Percentiles rank a stretch among this genome's conserved stretches.
These are phyloP conservation scores for Sporothrix curviconia DNA, from an alignment of 2,329 filamentous ascomycete species.

Conservation along the genomic window DNA sequence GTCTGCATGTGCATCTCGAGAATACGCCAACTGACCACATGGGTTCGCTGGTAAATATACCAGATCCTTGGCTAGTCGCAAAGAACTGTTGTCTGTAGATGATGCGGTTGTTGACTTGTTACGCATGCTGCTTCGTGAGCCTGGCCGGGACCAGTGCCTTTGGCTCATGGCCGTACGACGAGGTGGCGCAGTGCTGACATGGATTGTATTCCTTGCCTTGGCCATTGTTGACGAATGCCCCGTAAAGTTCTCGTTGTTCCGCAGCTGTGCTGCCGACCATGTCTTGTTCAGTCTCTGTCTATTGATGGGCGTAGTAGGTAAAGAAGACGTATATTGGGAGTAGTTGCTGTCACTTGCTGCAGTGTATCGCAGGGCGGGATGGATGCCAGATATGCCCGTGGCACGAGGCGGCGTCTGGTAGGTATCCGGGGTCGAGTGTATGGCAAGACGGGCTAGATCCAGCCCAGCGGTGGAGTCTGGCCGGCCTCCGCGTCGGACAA, in stretches of 20 bases:
- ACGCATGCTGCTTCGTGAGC: background rate
- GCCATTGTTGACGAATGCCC: background rate
- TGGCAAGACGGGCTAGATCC: background rate
- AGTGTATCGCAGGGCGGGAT: background rate
- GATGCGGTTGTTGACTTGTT: background rate
- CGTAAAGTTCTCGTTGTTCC: constrained; percentile 16
- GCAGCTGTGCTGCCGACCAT: constrained; percentile 3
- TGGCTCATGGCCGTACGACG: constrained; percentile 5
- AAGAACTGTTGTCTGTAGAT: background rate
- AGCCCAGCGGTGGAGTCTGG: background rate
- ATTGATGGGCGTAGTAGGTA: background rate
- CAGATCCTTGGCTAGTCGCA: background rate
- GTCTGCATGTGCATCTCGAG: background rate
- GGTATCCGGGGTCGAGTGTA: background rate
- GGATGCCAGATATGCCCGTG: background rate
- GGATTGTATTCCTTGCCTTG: constrained; percentile 1
- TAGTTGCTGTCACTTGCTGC: constrained; percentile 14
- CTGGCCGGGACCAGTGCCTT: constrained; percentile 3
- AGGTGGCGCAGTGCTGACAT: background rate
- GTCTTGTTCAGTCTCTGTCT: constrained; percentile 13
- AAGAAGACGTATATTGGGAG: background rate
- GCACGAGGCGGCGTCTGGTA: background rate
- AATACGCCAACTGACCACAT: background rate
- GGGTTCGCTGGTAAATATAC: background rate
- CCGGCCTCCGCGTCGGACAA: constrained; percentile 27